phyloP scores from a whole-genome alignment of 169 alveolate species.

The Pseudocohnilembus persalinus region DNA sequence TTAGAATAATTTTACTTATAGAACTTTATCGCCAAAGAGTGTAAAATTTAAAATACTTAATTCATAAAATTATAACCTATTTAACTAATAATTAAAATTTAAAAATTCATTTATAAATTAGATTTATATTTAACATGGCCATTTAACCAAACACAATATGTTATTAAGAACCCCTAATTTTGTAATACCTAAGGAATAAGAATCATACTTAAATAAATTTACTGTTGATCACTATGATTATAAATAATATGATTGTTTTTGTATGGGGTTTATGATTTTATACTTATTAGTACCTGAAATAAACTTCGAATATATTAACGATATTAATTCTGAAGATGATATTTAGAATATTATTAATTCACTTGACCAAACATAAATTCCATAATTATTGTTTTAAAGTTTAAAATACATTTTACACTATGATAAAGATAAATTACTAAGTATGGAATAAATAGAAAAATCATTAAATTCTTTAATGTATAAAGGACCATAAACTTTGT shows the following conservation, averaged over 20 bases:
- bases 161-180: not conserved
- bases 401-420: not conserved
- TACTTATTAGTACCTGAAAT: not conserved
- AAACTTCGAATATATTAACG: not conserved
- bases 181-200: not conserved
- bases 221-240: not conserved
- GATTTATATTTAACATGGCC: not conserved
- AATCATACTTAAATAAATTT: too few relatives aligned
- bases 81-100: too few relatives aligned
- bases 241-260: not conserved
- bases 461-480: too few relatives aligned
- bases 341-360: too few relatives aligned
- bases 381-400: not conserved
- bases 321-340: not conserved
- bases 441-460: not conserved
- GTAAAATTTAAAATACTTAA: not conserved
- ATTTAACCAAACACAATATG: not conserved
- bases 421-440: not conserved
- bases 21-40: not conserved
- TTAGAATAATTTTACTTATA: not conserved
- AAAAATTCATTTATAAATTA: too few relatives aligned
- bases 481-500: not conserved
- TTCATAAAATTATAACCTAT: too few relatives aligned
- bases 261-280: not conserved
- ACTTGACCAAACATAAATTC: not conserved